Base-by-base conservation (phyloP, 805 yeast genomes). In the Blastobotrys chiropterorum region DNA sequence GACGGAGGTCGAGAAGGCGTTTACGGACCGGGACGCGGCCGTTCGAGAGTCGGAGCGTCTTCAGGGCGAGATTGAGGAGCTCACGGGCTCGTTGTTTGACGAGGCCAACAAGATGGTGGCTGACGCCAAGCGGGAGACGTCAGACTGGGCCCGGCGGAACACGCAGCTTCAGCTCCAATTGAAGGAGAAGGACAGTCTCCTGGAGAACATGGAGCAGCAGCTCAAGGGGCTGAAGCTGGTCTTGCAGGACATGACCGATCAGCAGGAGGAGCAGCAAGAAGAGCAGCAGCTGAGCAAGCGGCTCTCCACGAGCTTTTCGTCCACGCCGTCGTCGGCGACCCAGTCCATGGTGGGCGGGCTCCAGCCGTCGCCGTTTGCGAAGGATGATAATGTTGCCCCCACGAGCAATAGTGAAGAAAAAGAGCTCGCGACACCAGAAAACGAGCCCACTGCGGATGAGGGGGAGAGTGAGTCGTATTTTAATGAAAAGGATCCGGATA, bases 81-180 rank as follows among this genome's bases (percentile, higher is more conserved):
- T 89, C 47, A 79, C 90, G 1, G 89, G 83, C 1, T 80, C 88
- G 1, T 70, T 89, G 47, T 89, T 89, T 64, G 83, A 80, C 55
- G 92, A 88, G 64, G 97, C 96, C 21, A 87, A 87, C 64, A 76
- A 76, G 46, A 86, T 87, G 88, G 97, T 89, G 5, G 80, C 85
- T 47, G 80, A 82, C 55, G 96, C 95, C 0, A 79, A 86, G 54
- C 74, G 80, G 49, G 85, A 83, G 44, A 63, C 69, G 13, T 69
- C 69, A 52, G 81, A 82, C 59, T 51, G 62, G 48, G 61, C 60
- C 39, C 67, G 78, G 47, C 80, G 82, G n/a, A 84, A 86, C 71
- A 85, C 77, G 70, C 82, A 80, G 62, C 71, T 87, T 59, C 73
- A 86, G 64, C 90, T 84, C 69, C 92, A 86, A 64, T 74, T 86